phyloP scores from a whole-genome alignment of 225 moss, liverwort and hornwort genomes.

The Polytrichum commune region DNA sequence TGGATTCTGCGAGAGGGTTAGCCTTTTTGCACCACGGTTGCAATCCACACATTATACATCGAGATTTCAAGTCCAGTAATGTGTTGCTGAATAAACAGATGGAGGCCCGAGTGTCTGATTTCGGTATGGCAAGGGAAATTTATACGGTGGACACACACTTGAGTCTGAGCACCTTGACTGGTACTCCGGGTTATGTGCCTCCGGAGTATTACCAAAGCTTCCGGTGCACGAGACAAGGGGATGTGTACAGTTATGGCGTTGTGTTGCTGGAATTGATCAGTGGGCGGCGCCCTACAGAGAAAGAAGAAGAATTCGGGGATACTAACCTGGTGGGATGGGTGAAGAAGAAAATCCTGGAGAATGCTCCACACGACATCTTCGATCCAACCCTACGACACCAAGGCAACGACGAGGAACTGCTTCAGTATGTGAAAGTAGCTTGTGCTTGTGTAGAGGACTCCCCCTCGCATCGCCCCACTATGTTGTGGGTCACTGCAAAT shows the following conservation, averaged over 20 bases:
- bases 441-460: conserved; percentile 14
- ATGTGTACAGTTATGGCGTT: conserved; percentile 24
- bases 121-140: conserved; percentile 25
- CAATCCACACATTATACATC: conserved; percentile 54
- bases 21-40: conserved; percentile 59
- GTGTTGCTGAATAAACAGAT: conserved; percentile 56
- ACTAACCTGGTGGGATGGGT: conserved; percentile 18
- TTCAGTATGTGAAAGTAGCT: conserved; percentile 12
- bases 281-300: conserved; percentile 19
- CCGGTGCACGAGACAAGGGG: conserved; percentile 21
- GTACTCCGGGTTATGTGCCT: conserved; percentile 22
- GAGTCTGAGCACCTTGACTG: conserved; percentile 15
- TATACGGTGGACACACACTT: conserved; percentile 16
- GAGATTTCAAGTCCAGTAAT: conserved; percentile 67
- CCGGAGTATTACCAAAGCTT: conserved; percentile 23
- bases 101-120: conserved; percentile 63
- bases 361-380: conserved; percentile 2
- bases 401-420: conserved; percentile 9
- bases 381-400: conserved; percentile 7
- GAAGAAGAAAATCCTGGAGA: conserved; percentile 11
- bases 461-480: conserved; percentile 14
- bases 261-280: conserved; percentile 19
- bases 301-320: conserved; percentile 17
- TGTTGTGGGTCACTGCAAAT: conserved; percentile 16
- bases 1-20: conserved; percentile 56